phyloP scores from a whole-genome alignment of 345 rosid species.

The Sonneratia caseolaris region DNA sequence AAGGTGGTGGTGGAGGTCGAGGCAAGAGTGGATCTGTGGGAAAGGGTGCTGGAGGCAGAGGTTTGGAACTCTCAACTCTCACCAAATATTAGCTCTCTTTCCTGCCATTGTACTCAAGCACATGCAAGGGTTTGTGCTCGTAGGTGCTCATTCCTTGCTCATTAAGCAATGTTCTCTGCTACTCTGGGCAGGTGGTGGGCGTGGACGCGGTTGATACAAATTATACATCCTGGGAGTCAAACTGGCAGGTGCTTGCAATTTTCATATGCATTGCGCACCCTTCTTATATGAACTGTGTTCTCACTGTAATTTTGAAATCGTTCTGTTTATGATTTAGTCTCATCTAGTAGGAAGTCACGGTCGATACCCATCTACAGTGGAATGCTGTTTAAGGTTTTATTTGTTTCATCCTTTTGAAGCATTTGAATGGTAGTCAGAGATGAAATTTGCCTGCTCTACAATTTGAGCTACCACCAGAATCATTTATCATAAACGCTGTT shows the following conservation, averaged over 20 bases:
- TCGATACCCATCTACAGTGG: neutral
- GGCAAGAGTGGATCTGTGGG: slow-evolving; percentile 61
- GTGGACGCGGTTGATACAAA: neutral
- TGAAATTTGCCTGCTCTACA: neutral
- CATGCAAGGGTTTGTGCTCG: neutral
- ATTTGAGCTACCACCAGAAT: neutral
- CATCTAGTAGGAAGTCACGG: neutral
- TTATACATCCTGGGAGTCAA: neutral
- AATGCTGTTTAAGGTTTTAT: neutral
- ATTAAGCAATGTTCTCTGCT: neutral
- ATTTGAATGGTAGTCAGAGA: neutral
- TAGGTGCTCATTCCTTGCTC: neutral
- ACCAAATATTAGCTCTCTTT: neutral
- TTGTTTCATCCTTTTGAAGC: neutral
- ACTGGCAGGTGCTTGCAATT: neutral
- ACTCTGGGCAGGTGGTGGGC: neutral
- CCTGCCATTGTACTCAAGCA: neutral
- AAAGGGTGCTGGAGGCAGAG: slow-evolving; percentile 48
- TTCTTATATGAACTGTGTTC: neutral
- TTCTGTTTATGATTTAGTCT: neutral
- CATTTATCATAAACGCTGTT: too few relatives aligned
- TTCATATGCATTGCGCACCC: neutral
- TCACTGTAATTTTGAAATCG: neutral
- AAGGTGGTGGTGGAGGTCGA: slow-evolving; percentile 56
- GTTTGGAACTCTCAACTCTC: slow-evolving; percentile 16